Base-by-base conservation (phyloP, 2,329 filamentous ascomycete species). In the Penicillium sp. region DNA sequence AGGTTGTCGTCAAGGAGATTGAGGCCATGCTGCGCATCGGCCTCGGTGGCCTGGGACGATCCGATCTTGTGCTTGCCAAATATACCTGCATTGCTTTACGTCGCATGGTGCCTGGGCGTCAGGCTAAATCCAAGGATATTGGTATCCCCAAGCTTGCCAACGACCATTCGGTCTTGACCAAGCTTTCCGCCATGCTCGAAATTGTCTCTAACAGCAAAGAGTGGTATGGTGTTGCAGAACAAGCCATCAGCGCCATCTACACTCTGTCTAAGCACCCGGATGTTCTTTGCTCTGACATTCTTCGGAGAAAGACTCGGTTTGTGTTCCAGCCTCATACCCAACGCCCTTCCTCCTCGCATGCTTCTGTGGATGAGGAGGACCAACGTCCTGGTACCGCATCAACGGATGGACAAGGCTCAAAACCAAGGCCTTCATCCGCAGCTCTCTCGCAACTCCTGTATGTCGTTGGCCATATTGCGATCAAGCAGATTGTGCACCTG, bases 401-500 rank as follows among this genome's bases (percentile, higher is more conserved):
- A 14, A 67, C 62, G 7, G 71, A 76, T 9, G 65, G 64, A 26
- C 70, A 74, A 22, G 58, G 62, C 22, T 75, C 80, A 9, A 86
- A 82, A 68, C 85, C 88, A 29, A 90, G 88, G 65, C 85, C 87
- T 4, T 87, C 72, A 10, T 72, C 91, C 1, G 83, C 92, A 47
- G 87, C 86, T 0, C 81, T 99, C 2, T 96, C 95, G 0, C 95
- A 98, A 68, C 83, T 99, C 2, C 82, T 99, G 0, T 98, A 98
- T 71, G 89, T 96, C 35, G 93, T 98, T 29, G 95, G 95, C 0
- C 95, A 99, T 70, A 90, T 98, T 48, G 95, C 95, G 14, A 95
- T 99, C 71, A 99, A 99, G 78, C 96, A 99, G 72, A 99, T 99
- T 66, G 96, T 99, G 0, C 95, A 99, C 72, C 84, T 99, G 11